phyloP scores from a whole-genome alignment of 2,329 filamentous ascomycete species.

The Fusarium pseudocircinatum region DNA sequence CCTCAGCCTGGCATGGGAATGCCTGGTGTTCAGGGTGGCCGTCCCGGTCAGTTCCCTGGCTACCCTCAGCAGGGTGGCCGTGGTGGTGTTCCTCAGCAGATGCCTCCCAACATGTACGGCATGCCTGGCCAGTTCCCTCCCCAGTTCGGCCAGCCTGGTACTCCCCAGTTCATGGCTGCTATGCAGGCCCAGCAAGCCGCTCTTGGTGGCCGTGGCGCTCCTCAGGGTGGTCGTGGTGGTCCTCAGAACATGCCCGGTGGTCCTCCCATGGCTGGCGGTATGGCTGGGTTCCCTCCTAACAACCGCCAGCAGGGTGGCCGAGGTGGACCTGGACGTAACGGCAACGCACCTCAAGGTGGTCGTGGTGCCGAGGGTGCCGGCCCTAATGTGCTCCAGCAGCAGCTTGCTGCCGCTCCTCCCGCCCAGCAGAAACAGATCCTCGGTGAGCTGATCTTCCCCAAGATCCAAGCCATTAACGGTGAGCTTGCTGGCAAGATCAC shows the following conservation, averaged over 20 bases:
- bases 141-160: constrained; percentile 81
- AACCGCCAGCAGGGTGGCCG: constrained; percentile 63
- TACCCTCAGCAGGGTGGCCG: constrained; percentile 90
- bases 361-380: constrained; percentile 52
- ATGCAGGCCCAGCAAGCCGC: constrained; percentile 77
- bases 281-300: constrained; percentile 68
- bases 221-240: constrained; percentile 74
- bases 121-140: constrained; percentile 84
- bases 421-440: constrained; percentile 98
- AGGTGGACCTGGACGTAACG: constrained; percentile 55
- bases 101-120: constrained; percentile 87
- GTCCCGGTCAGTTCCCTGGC: constrained; percentile 85
- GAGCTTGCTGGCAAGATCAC: constrained; percentile 99
- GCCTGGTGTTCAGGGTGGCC: constrained; percentile 80
- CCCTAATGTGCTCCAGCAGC: constrained; percentile 61
- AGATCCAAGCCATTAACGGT: constrained; percentile 94
- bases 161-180: constrained; percentile 82
- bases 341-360: constrained; percentile 59
- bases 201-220: constrained; percentile 71
- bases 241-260: constrained; percentile 72
- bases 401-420: constrained; percentile 66
- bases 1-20: constrained; percentile 71
- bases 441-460: constrained; percentile 97
- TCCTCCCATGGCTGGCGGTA: constrained; percentile 66
- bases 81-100: constrained; percentile 85